Evolutionary conservation across 495 filamentous ascomycete genomes (phyloP), one percentile per base, ranked within the genome.

Genomic region (Penicillium bovifimosum): DNA sequence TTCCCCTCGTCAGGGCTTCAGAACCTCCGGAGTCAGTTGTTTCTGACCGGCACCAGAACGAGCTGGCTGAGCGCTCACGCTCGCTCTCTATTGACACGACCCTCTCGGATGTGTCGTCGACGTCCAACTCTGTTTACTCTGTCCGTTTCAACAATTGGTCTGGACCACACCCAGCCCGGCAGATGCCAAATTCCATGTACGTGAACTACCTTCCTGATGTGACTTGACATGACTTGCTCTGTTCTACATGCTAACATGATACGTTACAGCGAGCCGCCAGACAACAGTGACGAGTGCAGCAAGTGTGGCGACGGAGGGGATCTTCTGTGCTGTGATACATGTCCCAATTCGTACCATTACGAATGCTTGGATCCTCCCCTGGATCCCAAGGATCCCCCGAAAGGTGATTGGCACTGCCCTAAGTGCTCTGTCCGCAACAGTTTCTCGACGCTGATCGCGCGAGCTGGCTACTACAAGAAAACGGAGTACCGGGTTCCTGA

Each of bases 291-390:
- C 59, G 82, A 85, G 59, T 98, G 93, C 70, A 78, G 80, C 42
- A 78, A 89, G 9, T 98, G 93, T 69, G 81, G 84, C 56, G 82
- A 83, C 35, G 85, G 80, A 47, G 93, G 93, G n/a, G 77, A 85
- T 47, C 74, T 98, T 24, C 73, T 97, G 51, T 96, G 92, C 71
- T 98, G 93, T 67, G 93, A 97, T 68, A 86, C 86, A 41, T 98
- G 93, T 72, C 77, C 80, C 14, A 82, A 86, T 41, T 87, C 90
- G 0, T 96, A 90, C 69, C 93, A 98, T 66, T 89, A 90, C 62
- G 74, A 74, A 40, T 98, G 93, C 65, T 74, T 90, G 39, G 84
- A 92, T 61, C 91, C 92, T 47, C 86, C 89, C 5, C 69, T 91
- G 55, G 75, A 82, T 42, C 73, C 79, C 39, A 75, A 81, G 17